Evolutionary conservation across 2,329 filamentous ascomycete genomes (phyloP).

Genomic region (Ascochyta lentis): DNA sequence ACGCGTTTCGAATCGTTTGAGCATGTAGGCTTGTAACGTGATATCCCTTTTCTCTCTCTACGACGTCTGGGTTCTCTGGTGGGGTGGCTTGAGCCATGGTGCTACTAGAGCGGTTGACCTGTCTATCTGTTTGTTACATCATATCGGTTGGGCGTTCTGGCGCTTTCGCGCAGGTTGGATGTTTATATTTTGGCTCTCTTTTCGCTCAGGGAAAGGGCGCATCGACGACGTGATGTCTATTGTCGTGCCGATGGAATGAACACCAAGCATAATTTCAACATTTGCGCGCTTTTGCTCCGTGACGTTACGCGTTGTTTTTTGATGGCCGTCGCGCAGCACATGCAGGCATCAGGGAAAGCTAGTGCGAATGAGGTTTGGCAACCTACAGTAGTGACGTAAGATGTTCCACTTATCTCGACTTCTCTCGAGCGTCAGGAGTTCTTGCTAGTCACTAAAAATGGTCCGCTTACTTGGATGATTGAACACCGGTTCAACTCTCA

Average conservation of each 20-base stretch:
- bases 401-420: not conserved
- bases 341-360: not conserved
- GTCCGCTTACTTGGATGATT: no score
- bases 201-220: slow-evolving; percentile 1
- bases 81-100: slow-evolving; percentile 19
- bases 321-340: slow-evolving; percentile 1
- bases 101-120: slow-evolving; percentile 27
- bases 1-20: slow-evolving; percentile 2
- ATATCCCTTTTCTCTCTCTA: slow-evolving; percentile 43
- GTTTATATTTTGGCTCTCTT: slow-evolving; percentile 7
- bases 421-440: not conserved
- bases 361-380: slow-evolving; percentile 1
- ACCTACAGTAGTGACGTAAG: not conserved
- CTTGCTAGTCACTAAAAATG: not conserved
- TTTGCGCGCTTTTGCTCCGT: not conserved
- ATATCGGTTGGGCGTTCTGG: slow-evolving; percentile 37
- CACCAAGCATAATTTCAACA: slow-evolving; percentile 7
- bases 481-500: no score
- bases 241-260: slow-evolving; percentile 16
- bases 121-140: slow-evolving; percentile 27
- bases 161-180: slow-evolving; percentile 12
- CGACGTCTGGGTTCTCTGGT: slow-evolving; percentile 16
- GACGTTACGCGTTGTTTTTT: slow-evolving; percentile 9
- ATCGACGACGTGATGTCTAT: slow-evolving; percentile 13
- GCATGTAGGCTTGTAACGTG: slow-evolving; percentile 32